Percentiles rank a stretch among this genome's conserved stretches.
These are phyloP conservation scores for Yamadazyma blattariae DNA, from an alignment of 1,139 yeast genomes.

Conservation along the genomic window DNA sequence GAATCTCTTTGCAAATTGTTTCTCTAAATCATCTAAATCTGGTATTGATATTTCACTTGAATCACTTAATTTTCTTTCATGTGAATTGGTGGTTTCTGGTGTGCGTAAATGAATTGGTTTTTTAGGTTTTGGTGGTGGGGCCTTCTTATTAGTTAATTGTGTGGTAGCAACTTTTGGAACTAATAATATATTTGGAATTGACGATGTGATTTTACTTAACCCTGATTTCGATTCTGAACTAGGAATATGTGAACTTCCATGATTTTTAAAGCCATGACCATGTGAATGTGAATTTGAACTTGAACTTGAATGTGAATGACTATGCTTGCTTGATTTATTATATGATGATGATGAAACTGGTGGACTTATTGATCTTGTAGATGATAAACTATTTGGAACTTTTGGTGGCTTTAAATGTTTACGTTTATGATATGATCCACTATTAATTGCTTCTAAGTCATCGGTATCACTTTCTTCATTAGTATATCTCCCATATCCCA, in stretches of 20 bases:
- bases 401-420: conserved; percentile 26
- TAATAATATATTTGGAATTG: not conserved
- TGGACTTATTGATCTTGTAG: conserved; percentile 2
- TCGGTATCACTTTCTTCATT: conserved; percentile 35
- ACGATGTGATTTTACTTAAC: not conserved
- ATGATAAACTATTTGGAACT: conserved; percentile 26
- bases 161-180: not conserved
- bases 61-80: conserved; percentile 29
- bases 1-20: conserved; percentile 50
- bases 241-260: too few species aligned
- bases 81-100: conserved; percentile 16
- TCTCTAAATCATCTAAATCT: conserved; percentile 56
- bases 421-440: conserved; percentile 7
- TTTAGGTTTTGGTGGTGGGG: conserved; percentile 59
- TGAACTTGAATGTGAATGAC: too few species aligned
- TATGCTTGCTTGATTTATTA: too few species aligned
- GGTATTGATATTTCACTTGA: conserved; percentile 46
- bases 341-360: not conserved
- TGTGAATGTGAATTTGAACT: too few species aligned
- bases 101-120: conserved; percentile 57
- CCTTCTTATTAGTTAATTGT: not conserved
- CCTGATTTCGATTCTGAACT: not conserved
- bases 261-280: too few species aligned
- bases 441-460: conserved; percentile 41
- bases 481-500: conserved; percentile 74